phyloP scores from a whole-genome alignment of 163 green algal species.

The Coccomyxa subellipsoidea region DNA sequence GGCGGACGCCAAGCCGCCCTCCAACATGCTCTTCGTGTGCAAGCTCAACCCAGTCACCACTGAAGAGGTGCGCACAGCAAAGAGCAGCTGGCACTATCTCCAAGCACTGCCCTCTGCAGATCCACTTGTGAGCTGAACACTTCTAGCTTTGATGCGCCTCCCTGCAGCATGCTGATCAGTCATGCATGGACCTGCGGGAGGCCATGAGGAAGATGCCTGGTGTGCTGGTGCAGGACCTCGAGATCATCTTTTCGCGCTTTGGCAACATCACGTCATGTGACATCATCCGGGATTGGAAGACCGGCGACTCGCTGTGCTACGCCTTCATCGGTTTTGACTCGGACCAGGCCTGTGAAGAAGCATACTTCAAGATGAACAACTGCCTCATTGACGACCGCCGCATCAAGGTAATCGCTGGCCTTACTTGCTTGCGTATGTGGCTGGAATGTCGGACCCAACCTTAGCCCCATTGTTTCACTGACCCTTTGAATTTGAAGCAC shows the following conservation, averaged over 20 bases:
- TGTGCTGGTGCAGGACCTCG: conserved; percentile 79
- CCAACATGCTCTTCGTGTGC: conserved; percentile 97
- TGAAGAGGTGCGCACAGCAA: conserved; percentile 19
- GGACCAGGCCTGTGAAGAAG: conserved; percentile 61
- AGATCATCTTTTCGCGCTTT: conserved; percentile 99
- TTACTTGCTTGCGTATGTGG: too few relatives aligned
- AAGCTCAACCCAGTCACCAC: conserved; percentile 93
- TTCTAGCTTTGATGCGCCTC: too few relatives aligned
- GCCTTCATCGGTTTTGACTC: conserved; percentile 93
- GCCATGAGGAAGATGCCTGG: too few relatives aligned
- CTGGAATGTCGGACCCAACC: too few relatives aligned
- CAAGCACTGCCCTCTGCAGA: background rate
- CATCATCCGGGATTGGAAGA: conserved; percentile 97
- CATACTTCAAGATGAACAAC: conserved; percentile 99
- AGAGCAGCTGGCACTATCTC: background rate
- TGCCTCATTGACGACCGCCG: conserved; percentile 93
- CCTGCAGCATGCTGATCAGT: too few relatives aligned
- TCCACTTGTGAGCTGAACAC: background rate
- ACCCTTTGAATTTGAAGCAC: too few relatives aligned
- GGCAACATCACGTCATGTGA: conserved; percentile 88
- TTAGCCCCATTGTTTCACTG: too few relatives aligned
- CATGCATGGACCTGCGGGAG: too few relatives aligned
- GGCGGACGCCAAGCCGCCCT: conserved; percentile 88
- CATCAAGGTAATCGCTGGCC: conserved; percentile 61
- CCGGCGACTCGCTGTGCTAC: conserved; percentile 94